Evolutionary conservation across 2,329 filamentous ascomycete species (phyloP).

Genomic region (Aspergillus novofumigatus): DNA sequence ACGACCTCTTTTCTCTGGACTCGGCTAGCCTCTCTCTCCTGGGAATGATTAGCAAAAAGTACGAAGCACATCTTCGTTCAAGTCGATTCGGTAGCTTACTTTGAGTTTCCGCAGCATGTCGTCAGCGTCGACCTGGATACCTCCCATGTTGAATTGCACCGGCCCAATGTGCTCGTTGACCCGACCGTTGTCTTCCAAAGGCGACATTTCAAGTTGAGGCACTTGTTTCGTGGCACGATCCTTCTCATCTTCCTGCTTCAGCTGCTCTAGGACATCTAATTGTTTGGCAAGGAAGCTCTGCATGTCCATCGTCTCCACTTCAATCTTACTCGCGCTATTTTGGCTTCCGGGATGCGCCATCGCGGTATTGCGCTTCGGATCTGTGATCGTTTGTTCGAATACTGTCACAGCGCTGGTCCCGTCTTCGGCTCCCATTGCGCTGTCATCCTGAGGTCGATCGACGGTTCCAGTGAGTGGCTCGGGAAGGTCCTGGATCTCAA

Average conservation of each 20-base stretch:
- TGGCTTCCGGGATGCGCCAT: slow-evolving; percentile 49
- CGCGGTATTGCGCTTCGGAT: slow-evolving; percentile 63
- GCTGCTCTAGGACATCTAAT: slow-evolving; percentile 67
- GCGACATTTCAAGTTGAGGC: slow-evolving; percentile 33
- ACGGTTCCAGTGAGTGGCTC: slow-evolving; percentile 22
- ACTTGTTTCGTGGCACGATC: slow-evolving; percentile 32
- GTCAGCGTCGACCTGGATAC: slow-evolving; percentile 92
- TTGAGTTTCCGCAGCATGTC: slow-evolving; percentile 85
- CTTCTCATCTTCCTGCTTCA: slow-evolving; percentile 53
- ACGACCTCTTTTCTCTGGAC: slow-evolving; percentile 32
- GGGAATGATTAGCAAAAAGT: not conserved
- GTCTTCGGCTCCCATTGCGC: slow-evolving; percentile 20
- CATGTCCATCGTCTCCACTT: slow-evolving; percentile 67
- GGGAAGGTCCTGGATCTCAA: slow-evolving; percentile 65
- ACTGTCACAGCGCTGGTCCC: slow-evolving; percentile 62
- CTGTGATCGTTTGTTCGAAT: slow-evolving; percentile 75
- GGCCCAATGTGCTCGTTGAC: slow-evolving; percentile 82
- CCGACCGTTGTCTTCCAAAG: slow-evolving; percentile 37
- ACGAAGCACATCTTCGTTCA: not conserved
- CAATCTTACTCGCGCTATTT: slow-evolving; percentile 40
- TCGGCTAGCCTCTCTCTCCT: slow-evolving; percentile 44
- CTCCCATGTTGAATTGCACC: slow-evolving; percentile 97
- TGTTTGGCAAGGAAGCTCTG: slow-evolving; percentile 76
- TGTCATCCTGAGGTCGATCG: slow-evolving; percentile 22
- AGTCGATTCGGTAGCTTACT: slow-evolving; percentile 46